These are phyloP conservation scores for Earliella scabrosa DNA, from an alignment of 1,284 basidiomycete genomes.

Conservation along the genomic window DNA sequence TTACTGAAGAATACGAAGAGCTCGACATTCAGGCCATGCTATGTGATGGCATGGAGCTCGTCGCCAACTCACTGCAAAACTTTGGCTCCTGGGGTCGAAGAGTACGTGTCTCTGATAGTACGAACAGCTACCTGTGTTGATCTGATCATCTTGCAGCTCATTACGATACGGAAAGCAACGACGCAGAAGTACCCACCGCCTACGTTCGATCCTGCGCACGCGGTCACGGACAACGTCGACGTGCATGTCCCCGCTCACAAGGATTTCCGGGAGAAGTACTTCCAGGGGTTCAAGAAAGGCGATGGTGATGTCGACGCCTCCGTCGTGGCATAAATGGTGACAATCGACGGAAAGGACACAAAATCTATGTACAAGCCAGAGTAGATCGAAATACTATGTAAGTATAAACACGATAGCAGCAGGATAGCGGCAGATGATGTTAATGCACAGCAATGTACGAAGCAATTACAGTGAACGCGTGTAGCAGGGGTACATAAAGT, in stretches of 20 bases:
- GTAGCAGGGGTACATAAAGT: background rate
- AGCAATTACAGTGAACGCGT: too few relatives aligned
- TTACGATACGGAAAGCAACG: slow-evolving; percentile 84
- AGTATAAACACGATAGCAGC: background rate
- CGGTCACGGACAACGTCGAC: slow-evolving; percentile 23
- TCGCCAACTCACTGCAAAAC: slow-evolving; percentile 91
- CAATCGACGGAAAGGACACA: background rate
- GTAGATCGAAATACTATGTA: too few relatives aligned
- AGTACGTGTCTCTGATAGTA: slow-evolving; percentile 42
- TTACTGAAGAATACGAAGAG: slow-evolving; percentile 88
- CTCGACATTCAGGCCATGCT: slow-evolving; percentile 77
- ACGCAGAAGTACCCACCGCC: slow-evolving; percentile 52
- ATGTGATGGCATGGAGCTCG: slow-evolving; percentile 86
- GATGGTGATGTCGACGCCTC: background rate
- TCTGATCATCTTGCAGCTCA: slow-evolving; percentile 58
- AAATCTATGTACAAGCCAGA: slow-evolving; percentile 4
- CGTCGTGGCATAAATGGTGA: too few relatives aligned
- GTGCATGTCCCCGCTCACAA: slow-evolving; percentile 71
- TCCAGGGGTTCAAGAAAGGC: slow-evolving; percentile 70
- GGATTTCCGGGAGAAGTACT: slow-evolving; percentile 82
- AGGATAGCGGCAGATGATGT: background rate
- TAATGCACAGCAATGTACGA: background rate
- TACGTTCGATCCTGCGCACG: slow-evolving; percentile 44
- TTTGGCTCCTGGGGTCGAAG: slow-evolving; percentile 96
- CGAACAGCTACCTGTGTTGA: background rate